Evolutionary conservation across 2,329 filamentous ascomycete genomes (phyloP).

Genomic region (Ophiocordyceps camponoti-leonardi): DNA sequence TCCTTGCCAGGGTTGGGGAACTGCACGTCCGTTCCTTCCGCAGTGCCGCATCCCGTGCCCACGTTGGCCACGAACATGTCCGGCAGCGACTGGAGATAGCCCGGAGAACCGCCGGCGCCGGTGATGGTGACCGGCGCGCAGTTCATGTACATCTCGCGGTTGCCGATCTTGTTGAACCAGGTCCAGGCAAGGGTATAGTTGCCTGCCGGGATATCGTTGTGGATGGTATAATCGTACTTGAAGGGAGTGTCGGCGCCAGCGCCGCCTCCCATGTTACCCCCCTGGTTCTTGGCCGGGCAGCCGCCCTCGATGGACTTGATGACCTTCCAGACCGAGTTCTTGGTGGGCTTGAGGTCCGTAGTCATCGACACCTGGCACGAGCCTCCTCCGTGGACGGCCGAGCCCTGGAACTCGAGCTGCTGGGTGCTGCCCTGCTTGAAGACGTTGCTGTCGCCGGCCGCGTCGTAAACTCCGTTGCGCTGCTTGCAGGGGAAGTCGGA

Average conservation of each 20-base stretch:
- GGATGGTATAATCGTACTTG: slow-evolving; percentile 55
- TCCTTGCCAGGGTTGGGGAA: slow-evolving; percentile 46
- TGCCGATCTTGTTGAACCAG: slow-evolving; percentile 87
- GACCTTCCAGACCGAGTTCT: slow-evolving; percentile 62
- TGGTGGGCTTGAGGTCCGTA: slow-evolving; percentile 52
- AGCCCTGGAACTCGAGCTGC: slow-evolving; percentile 47
- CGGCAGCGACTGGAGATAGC: slow-evolving; percentile 47
- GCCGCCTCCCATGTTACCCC: slow-evolving; percentile 39
- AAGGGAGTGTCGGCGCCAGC: slow-evolving; percentile 27
- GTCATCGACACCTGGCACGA: slow-evolving; percentile 84
- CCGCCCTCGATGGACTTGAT: slow-evolving; percentile 79
- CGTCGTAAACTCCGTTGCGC: slow-evolving; percentile 25
- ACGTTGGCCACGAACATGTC: slow-evolving; percentile 55
- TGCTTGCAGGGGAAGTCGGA: slow-evolving; percentile 73
- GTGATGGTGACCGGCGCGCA: slow-evolving; percentile 61
- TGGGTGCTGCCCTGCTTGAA: slow-evolving; percentile 29
- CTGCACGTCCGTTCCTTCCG: slow-evolving; percentile 29
- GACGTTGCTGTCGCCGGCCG: slow-evolving; percentile 31
- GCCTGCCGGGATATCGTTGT: slow-evolving; percentile 52
- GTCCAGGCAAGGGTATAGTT: slow-evolving; percentile 78
- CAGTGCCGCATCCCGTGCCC: slow-evolving; percentile 33
- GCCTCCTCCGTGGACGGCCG: slow-evolving; percentile 74
- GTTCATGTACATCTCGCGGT: slow-evolving; percentile 97
- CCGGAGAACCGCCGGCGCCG: slow-evolving; percentile 27
- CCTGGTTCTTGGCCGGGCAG: slow-evolving; percentile 46